Evolutionary conservation across 2,329 filamentous ascomycete species (phyloP), one percentile per base, ranked within the genome.

Genomic region (Calonectria leucothoes): DNA sequence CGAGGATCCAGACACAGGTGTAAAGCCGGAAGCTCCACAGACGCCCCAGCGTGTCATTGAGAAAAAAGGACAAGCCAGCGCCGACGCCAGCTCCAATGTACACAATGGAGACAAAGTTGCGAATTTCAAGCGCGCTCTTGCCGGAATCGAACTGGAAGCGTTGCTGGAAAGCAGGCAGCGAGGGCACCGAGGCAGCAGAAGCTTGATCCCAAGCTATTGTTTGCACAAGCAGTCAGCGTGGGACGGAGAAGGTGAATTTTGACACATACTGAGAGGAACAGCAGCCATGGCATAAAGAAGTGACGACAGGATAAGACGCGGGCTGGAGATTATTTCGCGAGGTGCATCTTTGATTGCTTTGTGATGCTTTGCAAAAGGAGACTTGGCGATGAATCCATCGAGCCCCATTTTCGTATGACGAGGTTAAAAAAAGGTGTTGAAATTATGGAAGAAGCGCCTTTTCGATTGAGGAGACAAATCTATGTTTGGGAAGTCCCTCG

Each of bases 1-100:
- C 83, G 57, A 82, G 72, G 64, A 82, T 80, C 77, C 79, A 85
- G 66, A 85, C 76, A 29, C 71, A 14, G 14, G 79, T 80, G 75
- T 87, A 87, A 1, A 86, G 74, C 1, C 85, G 81, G 7, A 79
- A 80, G 1, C 84, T 83, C 84, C 85, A 86, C n/a, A 82, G 77
- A 2, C 85, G 82, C 1, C 85, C 85, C 25, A 86, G 78, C 11
- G 79, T 78, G 72, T 87, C 75, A 27, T 77, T 86, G 74, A 85
- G 71, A 75, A 85, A 84, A 77, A 84, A 86, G 6, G 83, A 83
- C 4, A 83, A 67, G 75, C 39, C 66, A 25, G 67, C 55, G 10
- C 67, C 67, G 12, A 69, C 45, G 20, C 61, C 68, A 23, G 51
- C 66, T 8, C 75, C 74, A 14, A 86, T 75, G 68, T 85, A 77